These are phyloP conservation scores for Torrubiellomyces zombiae DNA, from an alignment of 2,329 filamentous ascomycete genomes.

Conservation along the genomic window DNA sequence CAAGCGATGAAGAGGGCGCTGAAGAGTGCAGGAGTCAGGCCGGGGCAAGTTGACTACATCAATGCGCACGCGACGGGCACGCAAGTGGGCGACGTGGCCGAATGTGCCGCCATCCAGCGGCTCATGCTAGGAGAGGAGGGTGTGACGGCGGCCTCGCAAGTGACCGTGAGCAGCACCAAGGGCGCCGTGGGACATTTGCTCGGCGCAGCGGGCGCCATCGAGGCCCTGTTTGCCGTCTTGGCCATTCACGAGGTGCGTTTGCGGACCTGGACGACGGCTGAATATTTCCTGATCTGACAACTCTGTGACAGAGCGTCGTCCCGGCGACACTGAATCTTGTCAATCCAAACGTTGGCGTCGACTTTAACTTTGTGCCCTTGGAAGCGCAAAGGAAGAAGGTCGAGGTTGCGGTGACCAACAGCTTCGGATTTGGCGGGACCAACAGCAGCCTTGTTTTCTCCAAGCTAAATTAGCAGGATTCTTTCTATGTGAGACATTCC, in stretches of 20 bases:
- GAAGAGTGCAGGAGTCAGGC: conserved; percentile 51
- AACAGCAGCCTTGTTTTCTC: conserved; percentile 80
- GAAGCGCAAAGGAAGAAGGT: conserved; percentile 54
- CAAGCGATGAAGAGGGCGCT: conserved; percentile 76
- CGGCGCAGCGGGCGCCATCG: conserved; percentile 79
- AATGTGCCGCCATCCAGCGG: conserved; percentile 65
- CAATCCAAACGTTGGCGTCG: conserved; percentile 45
- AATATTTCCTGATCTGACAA: conserved; percentile 5
- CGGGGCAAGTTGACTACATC: conserved; percentile 67
- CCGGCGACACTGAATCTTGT: conserved; percentile 79
- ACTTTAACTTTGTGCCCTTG: conserved; percentile 74
- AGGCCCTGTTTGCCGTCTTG: conserved; percentile 72
- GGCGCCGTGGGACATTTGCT: conserved; percentile 83
- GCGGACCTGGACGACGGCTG: conserved; percentile 1
- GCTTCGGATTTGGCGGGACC: conserved; percentile 94
- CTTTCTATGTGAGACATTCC: too few species aligned
- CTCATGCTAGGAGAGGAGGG: conserved; percentile 63
- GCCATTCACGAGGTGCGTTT: conserved; percentile 57
- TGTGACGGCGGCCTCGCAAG: conserved; percentile 37
- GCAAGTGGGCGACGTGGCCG: conserved; percentile 67
- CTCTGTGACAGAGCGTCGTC: conserved; percentile 46
- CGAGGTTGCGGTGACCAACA: conserved; percentile 71
- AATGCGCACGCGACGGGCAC: conserved; percentile 95
- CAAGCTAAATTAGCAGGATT: conserved; percentile 8
- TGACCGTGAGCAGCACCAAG: conserved; percentile 88